phyloP scores from a whole-genome alignment of 352 stramenopile genomes.

The Phytophthora pisi region DNA sequence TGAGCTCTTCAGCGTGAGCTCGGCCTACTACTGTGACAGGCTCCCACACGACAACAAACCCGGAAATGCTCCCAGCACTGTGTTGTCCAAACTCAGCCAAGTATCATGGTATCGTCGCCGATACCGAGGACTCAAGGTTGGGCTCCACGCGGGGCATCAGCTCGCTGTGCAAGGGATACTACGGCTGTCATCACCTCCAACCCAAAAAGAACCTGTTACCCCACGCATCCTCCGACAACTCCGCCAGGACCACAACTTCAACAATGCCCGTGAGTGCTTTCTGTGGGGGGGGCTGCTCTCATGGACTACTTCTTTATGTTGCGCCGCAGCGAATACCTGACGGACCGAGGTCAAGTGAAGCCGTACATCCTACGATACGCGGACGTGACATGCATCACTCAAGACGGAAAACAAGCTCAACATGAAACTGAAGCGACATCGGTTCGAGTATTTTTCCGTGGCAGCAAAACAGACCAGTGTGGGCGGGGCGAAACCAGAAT shows the following conservation, averaged over 20 bases:
- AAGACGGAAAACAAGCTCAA: background rate
- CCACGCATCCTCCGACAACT: background rate
- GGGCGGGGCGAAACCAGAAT: background rate
- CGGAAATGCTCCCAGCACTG: background rate
- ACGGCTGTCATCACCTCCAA: slow-evolving; percentile 2
- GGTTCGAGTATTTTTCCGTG: background rate
- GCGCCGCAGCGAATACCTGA: slow-evolving; percentile 10
- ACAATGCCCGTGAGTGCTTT: slow-evolving; percentile 3
- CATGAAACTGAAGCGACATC: no score
- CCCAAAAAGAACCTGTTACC: slow-evolving; percentile 8
- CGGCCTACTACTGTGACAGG: no score
- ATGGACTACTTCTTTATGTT: no score
- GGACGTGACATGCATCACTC: background rate
- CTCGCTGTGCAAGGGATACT: slow-evolving; percentile 23
- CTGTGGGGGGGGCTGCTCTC: no score
- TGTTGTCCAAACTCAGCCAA: slow-evolving; percentile 24
- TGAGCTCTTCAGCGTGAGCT: no score
- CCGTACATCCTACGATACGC: slow-evolving; percentile 1
- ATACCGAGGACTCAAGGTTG: slow-evolving; percentile 12
- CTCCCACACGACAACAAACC: no score
- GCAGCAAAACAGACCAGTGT: slow-evolving; percentile 12
- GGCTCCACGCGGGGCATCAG: slow-evolving; percentile 8
- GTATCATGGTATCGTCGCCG: slow-evolving; percentile 22
- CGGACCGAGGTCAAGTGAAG: slow-evolving; percentile 1
- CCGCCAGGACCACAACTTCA: slow-evolving; percentile 5